Percentiles rank a stretch among this genome's conserved stretches.
These are phyloP conservation scores for Byssoonygena ceratinophila DNA, from an alignment of 2,329 filamentous ascomycete genomes.

Conservation along the genomic window DNA sequence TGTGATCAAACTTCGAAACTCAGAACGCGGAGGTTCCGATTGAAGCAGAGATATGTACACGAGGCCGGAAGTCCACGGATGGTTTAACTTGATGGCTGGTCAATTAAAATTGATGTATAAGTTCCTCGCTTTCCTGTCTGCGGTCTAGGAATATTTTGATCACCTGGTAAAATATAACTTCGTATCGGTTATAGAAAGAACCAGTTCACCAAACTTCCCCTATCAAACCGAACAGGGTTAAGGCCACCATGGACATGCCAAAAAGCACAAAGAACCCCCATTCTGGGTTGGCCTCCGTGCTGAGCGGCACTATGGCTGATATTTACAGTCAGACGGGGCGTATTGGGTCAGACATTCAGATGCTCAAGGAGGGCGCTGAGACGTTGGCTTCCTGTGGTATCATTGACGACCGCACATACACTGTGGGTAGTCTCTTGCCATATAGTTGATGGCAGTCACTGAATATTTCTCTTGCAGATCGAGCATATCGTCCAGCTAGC, in stretches of 20 bases:
- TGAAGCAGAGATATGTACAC: too few relatives aligned
- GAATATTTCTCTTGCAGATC: slow-evolving; percentile 1
- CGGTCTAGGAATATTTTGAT: too few relatives aligned
- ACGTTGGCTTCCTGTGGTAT: slow-evolving; percentile 1
- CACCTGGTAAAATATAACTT: too few relatives aligned
- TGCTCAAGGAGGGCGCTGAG: not conserved
- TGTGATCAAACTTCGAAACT: too few relatives aligned
- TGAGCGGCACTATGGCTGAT: slow-evolving; percentile 4
- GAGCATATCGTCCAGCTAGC: slow-evolving; percentile 10
- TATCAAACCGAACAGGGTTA: not conserved
- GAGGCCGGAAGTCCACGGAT: not conserved
- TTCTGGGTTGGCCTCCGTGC: not conserved
- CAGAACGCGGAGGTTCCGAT: too few relatives aligned
- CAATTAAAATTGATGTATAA: not conserved
- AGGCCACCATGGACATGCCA: not conserved
- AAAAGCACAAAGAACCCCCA: not conserved
- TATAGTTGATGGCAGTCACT: not conserved
- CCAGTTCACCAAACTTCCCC: too few relatives aligned
- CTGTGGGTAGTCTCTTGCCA: not conserved
- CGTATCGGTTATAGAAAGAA: too few relatives aligned
- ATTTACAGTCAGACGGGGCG: slow-evolving; percentile 7
- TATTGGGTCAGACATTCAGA: slow-evolving; percentile 3
- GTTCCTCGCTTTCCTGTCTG: not conserved
- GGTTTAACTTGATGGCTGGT: not conserved
- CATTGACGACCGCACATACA: slow-evolving; percentile 9